These are phyloP conservation scores for Colletotrichum sp. DNA, from an alignment of 2,329 filamentous ascomycete species.

Conservation along the genomic window DNA sequence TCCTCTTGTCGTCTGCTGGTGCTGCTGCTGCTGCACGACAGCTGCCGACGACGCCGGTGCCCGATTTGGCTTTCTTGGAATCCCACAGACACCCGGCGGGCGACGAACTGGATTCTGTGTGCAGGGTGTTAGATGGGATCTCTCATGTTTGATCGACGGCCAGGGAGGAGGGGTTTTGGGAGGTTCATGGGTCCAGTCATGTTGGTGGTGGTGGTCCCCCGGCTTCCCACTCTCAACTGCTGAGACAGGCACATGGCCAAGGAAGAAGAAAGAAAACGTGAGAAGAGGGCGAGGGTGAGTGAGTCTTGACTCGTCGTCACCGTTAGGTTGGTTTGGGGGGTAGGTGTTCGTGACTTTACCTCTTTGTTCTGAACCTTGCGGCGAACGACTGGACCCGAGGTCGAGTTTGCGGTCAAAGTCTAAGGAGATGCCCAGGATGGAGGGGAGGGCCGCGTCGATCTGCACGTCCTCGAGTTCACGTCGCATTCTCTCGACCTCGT, in stretches of 20 bases:
- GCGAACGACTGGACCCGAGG: not conserved
- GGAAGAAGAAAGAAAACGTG: not conserved
- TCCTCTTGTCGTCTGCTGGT: not conserved
- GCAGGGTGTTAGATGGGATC: not conserved
- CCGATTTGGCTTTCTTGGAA: not conserved
- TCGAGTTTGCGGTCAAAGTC: conserved; percentile 10
- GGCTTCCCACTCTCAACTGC: not conserved
- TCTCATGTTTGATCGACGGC: conserved; percentile 9
- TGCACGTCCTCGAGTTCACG: conserved; percentile 9
- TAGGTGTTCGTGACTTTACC: not conserved
- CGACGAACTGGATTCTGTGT: not conserved
- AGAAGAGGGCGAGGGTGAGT: not conserved
- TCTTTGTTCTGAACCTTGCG: not conserved
- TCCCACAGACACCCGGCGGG: not conserved
- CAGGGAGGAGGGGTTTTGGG: not conserved
- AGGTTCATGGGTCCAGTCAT: not conserved
- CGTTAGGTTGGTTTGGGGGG: not conserved
- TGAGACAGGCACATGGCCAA: not conserved
- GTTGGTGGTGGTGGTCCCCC: not conserved
- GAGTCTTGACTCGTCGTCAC: not conserved
- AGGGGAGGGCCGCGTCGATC: conserved; percentile 9
- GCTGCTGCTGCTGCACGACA: not conserved
- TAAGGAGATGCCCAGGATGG: not conserved
- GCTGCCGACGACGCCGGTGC: not conserved
- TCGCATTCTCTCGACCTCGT: not conserved